These are phyloP conservation scores for Phytopythium litorale DNA, from an alignment of 352 stramenopile species.

Conservation along the genomic window DNA sequence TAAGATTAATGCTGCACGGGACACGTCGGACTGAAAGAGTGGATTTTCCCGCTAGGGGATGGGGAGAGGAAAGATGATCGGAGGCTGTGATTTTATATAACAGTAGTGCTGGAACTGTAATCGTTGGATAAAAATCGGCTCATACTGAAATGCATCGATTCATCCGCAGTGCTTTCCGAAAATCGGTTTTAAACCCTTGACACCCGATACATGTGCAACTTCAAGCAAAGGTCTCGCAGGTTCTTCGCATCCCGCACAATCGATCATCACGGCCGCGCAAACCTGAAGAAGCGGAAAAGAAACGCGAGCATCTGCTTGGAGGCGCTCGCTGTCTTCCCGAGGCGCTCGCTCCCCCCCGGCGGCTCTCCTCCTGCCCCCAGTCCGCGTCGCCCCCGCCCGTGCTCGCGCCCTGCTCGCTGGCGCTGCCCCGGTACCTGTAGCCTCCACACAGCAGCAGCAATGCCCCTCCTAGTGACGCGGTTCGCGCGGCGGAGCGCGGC, in stretches of 20 bases:
- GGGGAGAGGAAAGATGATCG: neutral
- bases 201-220: neutral
- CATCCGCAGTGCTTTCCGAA: too few relatives aligned
- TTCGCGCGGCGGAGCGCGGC: neutral
- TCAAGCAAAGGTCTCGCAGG: neutral
- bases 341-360: neutral
- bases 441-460: neutral
- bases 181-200: neutral
- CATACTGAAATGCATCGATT: too few relatives aligned
- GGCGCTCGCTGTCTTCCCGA: neutral
- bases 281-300: slow-evolving; percentile 1
- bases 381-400: neutral
- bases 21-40: neutral
- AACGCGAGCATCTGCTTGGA: neutral
- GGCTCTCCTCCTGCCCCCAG: neutral
- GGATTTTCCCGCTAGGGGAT: neutral
- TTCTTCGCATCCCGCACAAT: neutral
- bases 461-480: slow-evolving; percentile 1
- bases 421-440: neutral
- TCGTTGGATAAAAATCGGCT: neutral
- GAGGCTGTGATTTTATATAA: too few relatives aligned
- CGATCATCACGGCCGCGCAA: neutral
- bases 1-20: neutral
- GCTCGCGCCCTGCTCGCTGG: neutral
- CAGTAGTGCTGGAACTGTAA: neutral